Evolutionary conservation across 2,329 filamentous ascomycete genomes (phyloP).

Genomic region (Colletotrichum sp.): DNA sequence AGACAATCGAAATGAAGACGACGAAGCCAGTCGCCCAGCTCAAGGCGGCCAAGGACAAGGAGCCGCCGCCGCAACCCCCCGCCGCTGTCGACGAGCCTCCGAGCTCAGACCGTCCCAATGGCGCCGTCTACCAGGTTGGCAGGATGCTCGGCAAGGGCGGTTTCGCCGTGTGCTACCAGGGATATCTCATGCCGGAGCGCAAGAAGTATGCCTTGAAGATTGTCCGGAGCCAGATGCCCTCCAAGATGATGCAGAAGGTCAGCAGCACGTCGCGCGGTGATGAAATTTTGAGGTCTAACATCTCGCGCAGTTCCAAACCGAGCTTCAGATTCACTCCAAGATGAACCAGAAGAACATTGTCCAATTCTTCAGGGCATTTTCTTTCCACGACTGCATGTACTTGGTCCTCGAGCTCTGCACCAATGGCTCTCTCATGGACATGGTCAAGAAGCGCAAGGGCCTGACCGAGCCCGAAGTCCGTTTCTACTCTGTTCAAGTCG

Average conservation of each 20-base stretch:
- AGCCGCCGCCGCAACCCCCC: constrained; percentile 70
- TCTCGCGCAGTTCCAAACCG: constrained; percentile 67
- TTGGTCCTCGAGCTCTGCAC: constrained; percentile 93
- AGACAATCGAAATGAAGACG: constrained; percentile 53
- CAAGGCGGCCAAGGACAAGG: constrained; percentile 67
- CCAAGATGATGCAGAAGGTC: constrained; percentile 86
- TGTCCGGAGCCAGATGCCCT: constrained; percentile 81
- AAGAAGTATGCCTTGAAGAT: constrained; percentile 81
- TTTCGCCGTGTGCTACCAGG: constrained; percentile 82
- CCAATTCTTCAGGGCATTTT: constrained; percentile 92
- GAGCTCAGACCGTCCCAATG: constrained; percentile 71
- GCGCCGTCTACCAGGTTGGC: constrained; percentile 76
- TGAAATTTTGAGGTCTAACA: neutral
- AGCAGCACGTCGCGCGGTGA: neutral
- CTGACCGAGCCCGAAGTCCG: constrained; percentile 93
- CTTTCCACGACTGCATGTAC: constrained; percentile 87
- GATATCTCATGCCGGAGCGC: constrained; percentile 68
- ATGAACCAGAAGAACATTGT: constrained; percentile 97
- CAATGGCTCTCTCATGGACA: constrained; percentile 96
- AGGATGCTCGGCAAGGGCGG: constrained; percentile 80
- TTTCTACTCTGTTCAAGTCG: constrained; percentile 92
- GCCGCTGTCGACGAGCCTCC: constrained; percentile 64
- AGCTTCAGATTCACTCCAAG: constrained; percentile 98
- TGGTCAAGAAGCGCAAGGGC: constrained; percentile 90
- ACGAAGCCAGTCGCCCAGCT: constrained; percentile 49